Evolutionary conservation across 352 stramenopile species (phyloP).

Genomic region (Albugo laibachii): DNA sequence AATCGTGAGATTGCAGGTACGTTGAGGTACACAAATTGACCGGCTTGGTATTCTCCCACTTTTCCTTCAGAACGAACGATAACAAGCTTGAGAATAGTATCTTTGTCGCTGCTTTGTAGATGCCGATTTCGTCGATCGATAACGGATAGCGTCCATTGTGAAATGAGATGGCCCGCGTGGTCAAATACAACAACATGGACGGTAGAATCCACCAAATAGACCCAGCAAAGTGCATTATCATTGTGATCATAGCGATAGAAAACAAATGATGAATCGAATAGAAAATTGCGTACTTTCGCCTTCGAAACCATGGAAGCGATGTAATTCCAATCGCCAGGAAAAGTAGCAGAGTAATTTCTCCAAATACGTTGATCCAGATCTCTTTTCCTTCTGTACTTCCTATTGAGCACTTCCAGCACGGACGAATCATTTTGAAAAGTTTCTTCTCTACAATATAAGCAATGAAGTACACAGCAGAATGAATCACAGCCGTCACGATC

Average conservation of each 20-base stretch:
- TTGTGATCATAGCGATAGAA: constrained; percentile 12
- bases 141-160: constrained; percentile 12
- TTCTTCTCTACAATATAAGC: constrained; percentile 12
- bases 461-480: constrained; percentile 31
- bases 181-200: constrained; percentile 16
- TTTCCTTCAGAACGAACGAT: constrained; percentile 8
- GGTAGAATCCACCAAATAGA: constrained; percentile 26
- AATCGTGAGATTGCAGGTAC: constrained; percentile 20
- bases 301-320: constrained; percentile 17
- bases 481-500: constrained; percentile 20
- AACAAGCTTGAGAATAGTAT: constrained; percentile 15
- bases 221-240: constrained; percentile 20
- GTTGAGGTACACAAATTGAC: constrained; percentile 28
- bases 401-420: constrained; percentile 20
- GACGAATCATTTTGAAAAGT: constrained; percentile 3
- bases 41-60: constrained; percentile 12
- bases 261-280: constrained; percentile 26
- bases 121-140: constrained; percentile 8
- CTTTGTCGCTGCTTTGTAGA: background rate
- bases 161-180: constrained; percentile 14
- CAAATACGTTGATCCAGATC: constrained; percentile 31
- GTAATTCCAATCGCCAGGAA: constrained; percentile 17
- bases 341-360: constrained; percentile 16
- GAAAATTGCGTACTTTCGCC: constrained; percentile 20
- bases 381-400: constrained; percentile 14